phyloP scores from a whole-genome alignment of 768 basidiomycete species.

The Lentinus brumalis region DNA sequence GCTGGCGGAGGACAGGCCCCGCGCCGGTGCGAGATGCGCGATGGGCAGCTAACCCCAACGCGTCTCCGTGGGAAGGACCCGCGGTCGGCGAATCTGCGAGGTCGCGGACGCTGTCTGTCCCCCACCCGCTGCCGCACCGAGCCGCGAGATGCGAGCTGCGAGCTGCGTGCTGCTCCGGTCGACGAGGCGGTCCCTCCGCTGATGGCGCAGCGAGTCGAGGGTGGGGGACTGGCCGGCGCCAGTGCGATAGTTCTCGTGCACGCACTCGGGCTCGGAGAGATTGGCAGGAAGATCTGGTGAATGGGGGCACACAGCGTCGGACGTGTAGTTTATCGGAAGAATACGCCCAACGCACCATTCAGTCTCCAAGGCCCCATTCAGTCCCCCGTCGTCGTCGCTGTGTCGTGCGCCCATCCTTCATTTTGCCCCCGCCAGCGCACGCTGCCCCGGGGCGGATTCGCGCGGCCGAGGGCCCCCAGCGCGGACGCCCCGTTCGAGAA shows the following conservation, averaged over 20 bases:
- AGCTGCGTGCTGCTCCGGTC: not conserved
- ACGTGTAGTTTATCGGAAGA: constrained; percentile 9
- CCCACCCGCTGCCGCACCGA: too few relatives aligned
- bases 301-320: constrained; percentile 1
- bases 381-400: not conserved
- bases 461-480: too few relatives aligned
- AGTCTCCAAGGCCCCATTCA: not conserved
- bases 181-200: not conserved
- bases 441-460: too few relatives aligned
- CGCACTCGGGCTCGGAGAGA: constrained; percentile 1
- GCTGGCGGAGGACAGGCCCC: not conserved
- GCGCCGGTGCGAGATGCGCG: not conserved
- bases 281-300: constrained; percentile 18
- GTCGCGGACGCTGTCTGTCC: not conserved
- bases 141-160: not conserved
- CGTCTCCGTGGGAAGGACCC: constrained; percentile 1
- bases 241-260: too few relatives aligned
- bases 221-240: too few relatives aligned
- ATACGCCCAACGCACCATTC: constrained; percentile 5
- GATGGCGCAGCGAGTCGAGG: not conserved
- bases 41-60: not conserved
- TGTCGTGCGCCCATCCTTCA: not conserved
- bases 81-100: constrained; percentile 1
- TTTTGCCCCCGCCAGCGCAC: too few relatives aligned
- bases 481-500: not conserved